Conservation (phyloP, 1,284 basidiomycete species). For the Marasmius sp. region DNA sequence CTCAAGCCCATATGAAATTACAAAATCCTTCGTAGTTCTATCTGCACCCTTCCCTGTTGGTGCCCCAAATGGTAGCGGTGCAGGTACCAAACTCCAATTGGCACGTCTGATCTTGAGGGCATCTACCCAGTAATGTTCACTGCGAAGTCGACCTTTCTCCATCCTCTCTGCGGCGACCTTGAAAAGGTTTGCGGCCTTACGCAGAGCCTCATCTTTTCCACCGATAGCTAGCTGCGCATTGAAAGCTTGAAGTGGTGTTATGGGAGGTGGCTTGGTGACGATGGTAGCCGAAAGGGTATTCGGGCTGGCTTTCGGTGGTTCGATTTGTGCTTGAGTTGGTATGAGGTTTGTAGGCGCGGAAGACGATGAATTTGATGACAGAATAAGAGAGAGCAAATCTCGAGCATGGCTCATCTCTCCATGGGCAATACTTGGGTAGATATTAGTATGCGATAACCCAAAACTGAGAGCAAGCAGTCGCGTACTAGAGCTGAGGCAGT, state of each 20-base stretch:
- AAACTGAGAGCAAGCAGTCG: constrained; percentile 7
- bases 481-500: constrained; percentile 68
- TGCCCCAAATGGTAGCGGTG: constrained; percentile 68
- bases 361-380: constrained; percentile 33
- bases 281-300: constrained; percentile 57
- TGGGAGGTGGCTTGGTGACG: constrained; percentile 62
- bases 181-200: constrained; percentile 69
- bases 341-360: constrained; percentile 19
- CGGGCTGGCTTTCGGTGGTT: constrained; percentile 27
- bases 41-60: constrained; percentile 72
- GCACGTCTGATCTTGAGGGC: constrained; percentile 69
- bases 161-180: constrained; percentile 67
- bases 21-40: constrained; percentile 75
- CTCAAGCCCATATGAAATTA: constrained; percentile 75
- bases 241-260: constrained; percentile 71
- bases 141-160: constrained; percentile 57
- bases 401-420: constrained; percentile 78
- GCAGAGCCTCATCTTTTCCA: constrained; percentile 73
- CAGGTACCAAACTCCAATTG: constrained; percentile 77
- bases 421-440: constrained; percentile 55
- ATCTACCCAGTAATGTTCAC: constrained; percentile 77
- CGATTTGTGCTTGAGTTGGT: constrained; percentile 23
- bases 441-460: constrained; percentile 9
- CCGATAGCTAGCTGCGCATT: constrained; percentile 72
- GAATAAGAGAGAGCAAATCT: constrained; percentile 62